phyloP scores from a whole-genome alignment of 805 yeast species.

The Cyberlindnera mrakii region DNA sequence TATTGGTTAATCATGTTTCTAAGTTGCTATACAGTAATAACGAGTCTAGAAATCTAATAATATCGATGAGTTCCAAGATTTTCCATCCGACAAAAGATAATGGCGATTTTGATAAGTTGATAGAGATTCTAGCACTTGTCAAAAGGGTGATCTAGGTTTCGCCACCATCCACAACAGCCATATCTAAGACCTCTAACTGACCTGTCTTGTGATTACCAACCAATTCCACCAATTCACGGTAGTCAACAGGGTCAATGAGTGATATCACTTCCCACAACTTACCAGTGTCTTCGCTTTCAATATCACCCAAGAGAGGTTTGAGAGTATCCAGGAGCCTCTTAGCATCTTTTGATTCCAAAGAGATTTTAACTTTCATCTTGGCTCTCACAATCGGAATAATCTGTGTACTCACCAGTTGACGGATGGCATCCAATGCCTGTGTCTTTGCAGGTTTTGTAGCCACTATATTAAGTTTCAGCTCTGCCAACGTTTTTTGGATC shows the following conservation, averaged over 20 bases:
- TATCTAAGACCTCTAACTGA: constrained; percentile 74
- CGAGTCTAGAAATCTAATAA: constrained; percentile 16
- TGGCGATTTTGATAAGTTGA: constrained; percentile 13
- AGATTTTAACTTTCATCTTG: constrained; percentile 78
- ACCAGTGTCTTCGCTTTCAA: constrained; percentile 38
- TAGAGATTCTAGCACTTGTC: constrained; percentile 11
- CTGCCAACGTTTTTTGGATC: constrained; percentile 79
- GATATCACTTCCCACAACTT: constrained; percentile 52
- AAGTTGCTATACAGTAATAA: constrained; percentile 13
- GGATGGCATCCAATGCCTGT: constrained; percentile 91
- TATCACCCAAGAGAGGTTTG: constrained; percentile 34
- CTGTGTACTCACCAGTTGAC: constrained; percentile 67
- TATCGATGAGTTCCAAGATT: constrained; percentile 22
- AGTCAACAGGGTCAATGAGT: constrained; percentile 80
- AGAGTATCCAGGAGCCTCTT: constrained; percentile 37
- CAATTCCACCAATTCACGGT: constrained; percentile 60
- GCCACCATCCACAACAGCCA: constrained; percentile 76
- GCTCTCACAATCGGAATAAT: constrained; percentile 92
- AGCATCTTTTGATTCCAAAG: constrained; percentile 48
- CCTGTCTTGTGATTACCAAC: constrained; percentile 51
- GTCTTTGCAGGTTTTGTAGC: constrained; percentile 72
- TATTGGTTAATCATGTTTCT: constrained; percentile 20
- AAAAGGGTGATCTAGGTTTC: constrained; percentile 22
- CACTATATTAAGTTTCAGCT: constrained; percentile 72
- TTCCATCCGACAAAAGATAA: constrained; percentile 6